Evolutionary conservation across 139 green algal species (phyloP), one percentile per base, ranked within the genome.

Genomic region (Tetraselmis chui): DNA sequence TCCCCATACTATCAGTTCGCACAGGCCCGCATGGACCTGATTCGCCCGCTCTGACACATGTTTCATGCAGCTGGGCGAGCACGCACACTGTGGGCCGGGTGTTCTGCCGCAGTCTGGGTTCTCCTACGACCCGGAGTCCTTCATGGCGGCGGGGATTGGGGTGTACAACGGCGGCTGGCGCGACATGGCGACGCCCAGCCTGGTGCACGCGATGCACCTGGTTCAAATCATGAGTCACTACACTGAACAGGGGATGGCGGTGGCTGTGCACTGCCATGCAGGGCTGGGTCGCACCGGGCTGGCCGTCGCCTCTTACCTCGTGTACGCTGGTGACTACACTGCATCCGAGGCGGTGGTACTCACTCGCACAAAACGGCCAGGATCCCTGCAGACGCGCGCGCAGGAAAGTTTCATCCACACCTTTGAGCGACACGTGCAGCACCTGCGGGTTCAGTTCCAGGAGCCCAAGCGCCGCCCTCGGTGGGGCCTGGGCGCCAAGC

Each of bases 221-320:
- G 91, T 95, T 58, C 91, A 95, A 88, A 77, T 77, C 18, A 77
- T 82, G 30, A 31, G 45, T 76, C 23, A 31, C 80, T 30, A 29
- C 31, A 84, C 84, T 30, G 29, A 29, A 11, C 30, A 28, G 80
- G 30, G 24, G 2, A 59, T 67, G 79, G 59, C 5, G 75, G 80
- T 95, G 0, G 89, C 87, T 27, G 89, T 95, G 74, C 91, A 95
- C 80, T 93, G 91, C 80, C 91, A 95, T 79, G 90, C 91, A 1
- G 91, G 91, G 23, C 83, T 95, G 32, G 91, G 91, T 0, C 89
- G 91, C 31, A 95, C 91, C 28, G 91, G 90, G 27, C 87, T 93
- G 25, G 85, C 88, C 59, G 91, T 93, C 74, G 91, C 91, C 23
- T 93, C 88, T 83, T 93, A 86, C 84, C 81, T 93, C 29, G 85